These are phyloP conservation scores for Rosa multiflora DNA, from an alignment of 306 rosid species.

Conservation along the genomic window DNA sequence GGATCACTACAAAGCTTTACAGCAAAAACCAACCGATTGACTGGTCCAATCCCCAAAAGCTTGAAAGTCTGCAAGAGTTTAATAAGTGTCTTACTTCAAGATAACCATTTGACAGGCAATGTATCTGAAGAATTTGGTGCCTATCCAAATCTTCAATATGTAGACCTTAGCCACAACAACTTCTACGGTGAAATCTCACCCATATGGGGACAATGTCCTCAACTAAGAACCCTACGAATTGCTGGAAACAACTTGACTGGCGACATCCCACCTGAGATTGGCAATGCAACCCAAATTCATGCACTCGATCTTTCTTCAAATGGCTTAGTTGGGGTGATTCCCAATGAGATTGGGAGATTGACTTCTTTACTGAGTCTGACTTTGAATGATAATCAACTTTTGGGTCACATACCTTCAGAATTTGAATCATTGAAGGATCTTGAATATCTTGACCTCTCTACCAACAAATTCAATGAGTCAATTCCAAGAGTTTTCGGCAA, in stretches of 20 bases:
- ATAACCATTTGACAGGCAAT: constrained; percentile 33
- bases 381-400: constrained; percentile 14
- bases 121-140: constrained; percentile 39
- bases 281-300: constrained; percentile 16
- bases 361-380: not conserved
- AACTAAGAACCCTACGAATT: constrained; percentile 19
- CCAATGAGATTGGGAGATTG: constrained; percentile 13
- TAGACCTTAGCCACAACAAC: constrained; percentile 36
- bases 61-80: constrained; percentile 34
- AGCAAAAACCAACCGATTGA: constrained; percentile 31
- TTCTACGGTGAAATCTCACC: constrained; percentile 34
- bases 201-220: constrained; percentile 27
- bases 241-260: constrained; percentile 32
- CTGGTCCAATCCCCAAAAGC: constrained; percentile 31
- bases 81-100: constrained; percentile 28
- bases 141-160: constrained; percentile 30
- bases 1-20: constrained; percentile 21
- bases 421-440: constrained; percentile 10
- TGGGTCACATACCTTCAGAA: constrained; percentile 21
- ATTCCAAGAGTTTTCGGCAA: no score
- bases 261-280: constrained; percentile 21
- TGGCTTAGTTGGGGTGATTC: constrained; percentile 8
- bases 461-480: no score
- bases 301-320: not conserved
- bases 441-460: no score